Evolutionary conservation across 768 basidiomycete genomes (phyloP).

Genomic region (Podaxis carcinomalis): DNA sequence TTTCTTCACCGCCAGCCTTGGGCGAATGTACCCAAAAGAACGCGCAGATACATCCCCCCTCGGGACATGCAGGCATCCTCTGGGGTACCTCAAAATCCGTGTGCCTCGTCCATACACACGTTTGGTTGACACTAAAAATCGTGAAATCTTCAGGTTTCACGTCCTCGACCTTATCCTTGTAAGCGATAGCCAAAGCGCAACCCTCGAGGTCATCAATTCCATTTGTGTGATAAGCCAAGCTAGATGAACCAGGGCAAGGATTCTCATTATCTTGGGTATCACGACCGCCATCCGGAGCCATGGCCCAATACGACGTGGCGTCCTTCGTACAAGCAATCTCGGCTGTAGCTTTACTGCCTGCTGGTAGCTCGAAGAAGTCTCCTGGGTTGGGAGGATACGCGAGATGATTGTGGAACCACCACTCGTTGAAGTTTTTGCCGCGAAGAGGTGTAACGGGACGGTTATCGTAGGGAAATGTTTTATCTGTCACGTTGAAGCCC

Average conservation of each 20-base stretch:
- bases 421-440: slow-evolving; percentile 46
- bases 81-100: slow-evolving; percentile 68
- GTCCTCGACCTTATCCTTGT: slow-evolving; percentile 53
- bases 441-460: slow-evolving; percentile 47
- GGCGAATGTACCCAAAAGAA: slow-evolving; percentile 73
- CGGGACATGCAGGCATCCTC: slow-evolving; percentile 64
- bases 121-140: slow-evolving; percentile 72
- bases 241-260: slow-evolving; percentile 45
- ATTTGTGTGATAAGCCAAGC: slow-evolving; percentile 49
- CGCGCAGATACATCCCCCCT: slow-evolving; percentile 61
- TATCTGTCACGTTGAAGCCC: slow-evolving; percentile 61
- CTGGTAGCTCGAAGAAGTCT: slow-evolving; percentile 58
- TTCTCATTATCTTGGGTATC: slow-evolving; percentile 44
- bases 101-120: slow-evolving; percentile 68
- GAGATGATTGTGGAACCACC: slow-evolving; percentile 68
- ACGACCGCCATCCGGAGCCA: slow-evolving; percentile 46
- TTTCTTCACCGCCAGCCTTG: slow-evolving; percentile 60
- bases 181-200: slow-evolving; percentile 73
- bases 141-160: slow-evolving; percentile 68
- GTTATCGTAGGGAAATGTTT: slow-evolving; percentile 58
- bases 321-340: slow-evolving; percentile 60
- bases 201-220: slow-evolving; percentile 52
- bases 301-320: slow-evolving; percentile 47
- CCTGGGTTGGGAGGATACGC: slow-evolving; percentile 49
- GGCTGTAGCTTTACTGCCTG: slow-evolving; percentile 46